Evolutionary conservation across 768 basidiomycete species (phyloP), one percentile per base, ranked within the genome.

Genomic region (Lactifluus volemus): DNA sequence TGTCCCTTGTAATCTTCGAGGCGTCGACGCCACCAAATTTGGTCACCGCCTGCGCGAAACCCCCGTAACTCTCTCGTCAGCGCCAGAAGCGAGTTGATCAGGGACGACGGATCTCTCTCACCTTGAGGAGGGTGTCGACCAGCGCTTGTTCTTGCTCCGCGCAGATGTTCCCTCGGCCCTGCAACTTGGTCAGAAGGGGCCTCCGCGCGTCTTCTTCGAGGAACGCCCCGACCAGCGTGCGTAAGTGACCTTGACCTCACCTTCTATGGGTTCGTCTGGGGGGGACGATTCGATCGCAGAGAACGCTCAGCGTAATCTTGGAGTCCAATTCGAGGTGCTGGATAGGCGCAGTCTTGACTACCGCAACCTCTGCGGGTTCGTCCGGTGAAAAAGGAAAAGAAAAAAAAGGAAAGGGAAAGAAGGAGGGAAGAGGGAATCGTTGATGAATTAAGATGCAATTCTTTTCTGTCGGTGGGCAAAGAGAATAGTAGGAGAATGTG

Each of bases 251-350:
- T 75, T 74, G 63, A 86, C 85, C 48, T 84, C 84, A 21, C 83
- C 82, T 54, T 85, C 83, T 66, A 76, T 64, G 12, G 74, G 69
- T 30, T 81, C 82, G 51, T 79, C 79, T 0, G 74, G 68, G 2
- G 2, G 81, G 81, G 3, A 78, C 69, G 39, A 86, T 74, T 68
- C 88, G 86, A 67, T 89, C 88, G 67, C 81, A 86, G 5, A 89
- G 74, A 14, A 89, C 87, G 41, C 81, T 78, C 7, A 25, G 25
- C 25, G 25, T 25, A 89, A 62, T 86, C 84, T 25, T 25, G 25
- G 25, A 25, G 25, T 25, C 25, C 75, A 87, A 77, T 48, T 84
- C 79, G 57, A 89, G 76, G 68, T 88, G 87, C 62, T 81, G 77
- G 1, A 77, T 70, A 15, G 88, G 75, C n/a, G 84, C 81, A 57